A percentile compares a stretch with the other conserved stretches of the same genome.
These are phyloP conservation scores for Neocucurbitaria cava DNA, from an alignment of 2,329 filamentous ascomycete genomes.

Conservation along the genomic window DNA sequence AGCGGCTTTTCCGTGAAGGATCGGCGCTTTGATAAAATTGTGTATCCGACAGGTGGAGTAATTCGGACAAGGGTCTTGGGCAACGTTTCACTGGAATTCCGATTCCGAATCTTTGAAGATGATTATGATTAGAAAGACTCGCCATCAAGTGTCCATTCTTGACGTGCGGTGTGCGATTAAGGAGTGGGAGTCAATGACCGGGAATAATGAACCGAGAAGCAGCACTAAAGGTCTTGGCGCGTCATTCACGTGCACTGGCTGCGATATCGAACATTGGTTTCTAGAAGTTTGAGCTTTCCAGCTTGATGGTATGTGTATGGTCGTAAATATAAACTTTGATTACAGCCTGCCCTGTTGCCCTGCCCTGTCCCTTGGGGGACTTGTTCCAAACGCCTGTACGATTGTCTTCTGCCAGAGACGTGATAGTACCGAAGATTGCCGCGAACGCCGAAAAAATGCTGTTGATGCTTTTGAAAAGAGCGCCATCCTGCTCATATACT, in stretches of 20 bases:
- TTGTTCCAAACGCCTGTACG: constrained; percentile 18
- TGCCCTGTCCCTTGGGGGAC: constrained; percentile 3
- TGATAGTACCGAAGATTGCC: constrained; percentile 18
- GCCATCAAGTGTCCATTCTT: background rate
- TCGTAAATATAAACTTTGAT: constrained; percentile 6
- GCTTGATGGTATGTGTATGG: constrained; percentile 15
- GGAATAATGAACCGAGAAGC: constrained; percentile 3
- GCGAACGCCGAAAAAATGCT: constrained; percentile 42
- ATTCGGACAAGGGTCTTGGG: constrained; percentile 21
- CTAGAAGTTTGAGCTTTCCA: constrained; percentile 15
- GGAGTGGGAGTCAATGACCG: constrained; percentile 4
- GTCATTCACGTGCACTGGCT: constrained; percentile 15
- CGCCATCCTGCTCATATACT: constrained; percentile 64
- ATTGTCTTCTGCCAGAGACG: constrained; percentile 11
- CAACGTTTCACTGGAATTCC: constrained; percentile 4
- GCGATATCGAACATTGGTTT: background rate
- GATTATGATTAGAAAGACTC: constrained; percentile 1
- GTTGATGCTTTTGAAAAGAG: constrained; percentile 10
- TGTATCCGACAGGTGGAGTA: constrained; percentile 35
- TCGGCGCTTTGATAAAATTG: constrained; percentile 21
- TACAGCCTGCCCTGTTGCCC: constrained; percentile 2
- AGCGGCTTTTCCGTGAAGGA: constrained; percentile 42
- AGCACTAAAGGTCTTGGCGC: constrained; percentile 9
- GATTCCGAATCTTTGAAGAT: background rate
- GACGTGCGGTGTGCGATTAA: background rate